Percentiles rank a stretch among this genome's conserved stretches.
Evolutionary conservation across 768 basidiomycete species (phyloP).

Genomic region (Lactarius evosmus): DNA sequence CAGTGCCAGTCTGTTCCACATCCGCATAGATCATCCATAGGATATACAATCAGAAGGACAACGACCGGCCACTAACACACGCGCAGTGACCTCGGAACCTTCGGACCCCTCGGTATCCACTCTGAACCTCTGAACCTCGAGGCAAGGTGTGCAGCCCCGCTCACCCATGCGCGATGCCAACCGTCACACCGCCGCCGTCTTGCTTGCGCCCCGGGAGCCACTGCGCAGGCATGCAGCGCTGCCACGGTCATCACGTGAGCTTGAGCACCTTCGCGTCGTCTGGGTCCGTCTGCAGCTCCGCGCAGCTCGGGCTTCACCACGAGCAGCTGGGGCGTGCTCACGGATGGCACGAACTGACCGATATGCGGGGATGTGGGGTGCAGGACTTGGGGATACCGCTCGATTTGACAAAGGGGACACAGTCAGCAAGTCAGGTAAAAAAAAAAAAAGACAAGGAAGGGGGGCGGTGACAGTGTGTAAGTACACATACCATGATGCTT

Average conservation of each 20-base stretch:
- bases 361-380: constrained; percentile 84
- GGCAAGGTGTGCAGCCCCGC: neutral
- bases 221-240: constrained; percentile 56
- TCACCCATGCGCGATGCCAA: constrained; percentile 65
- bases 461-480: too few species aligned
- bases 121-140: neutral
- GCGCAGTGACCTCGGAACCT: neutral
- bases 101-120: neutral
- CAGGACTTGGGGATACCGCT: constrained; percentile 77
- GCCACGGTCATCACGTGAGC: constrained; percentile 75
- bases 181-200: constrained; percentile 62
- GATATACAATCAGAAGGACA: neutral
- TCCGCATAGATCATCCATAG: constrained; percentile 4
- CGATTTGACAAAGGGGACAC: constrained; percentile 48
- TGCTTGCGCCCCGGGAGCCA: constrained; percentile 36
- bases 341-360: constrained; percentile 67
- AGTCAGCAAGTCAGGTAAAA: neutral
- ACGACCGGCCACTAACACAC: neutral
- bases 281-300: constrained; percentile 59
- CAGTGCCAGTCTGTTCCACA: neutral
- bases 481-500: too few species aligned
- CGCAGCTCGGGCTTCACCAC: constrained; percentile 81
- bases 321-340: constrained; percentile 38
- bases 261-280: constrained; percentile 67
- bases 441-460: neutral